These are phyloP conservation scores for Cystoisospora suis DNA, from an alignment of 169 alveolate species.

Conservation along the genomic window DNA sequence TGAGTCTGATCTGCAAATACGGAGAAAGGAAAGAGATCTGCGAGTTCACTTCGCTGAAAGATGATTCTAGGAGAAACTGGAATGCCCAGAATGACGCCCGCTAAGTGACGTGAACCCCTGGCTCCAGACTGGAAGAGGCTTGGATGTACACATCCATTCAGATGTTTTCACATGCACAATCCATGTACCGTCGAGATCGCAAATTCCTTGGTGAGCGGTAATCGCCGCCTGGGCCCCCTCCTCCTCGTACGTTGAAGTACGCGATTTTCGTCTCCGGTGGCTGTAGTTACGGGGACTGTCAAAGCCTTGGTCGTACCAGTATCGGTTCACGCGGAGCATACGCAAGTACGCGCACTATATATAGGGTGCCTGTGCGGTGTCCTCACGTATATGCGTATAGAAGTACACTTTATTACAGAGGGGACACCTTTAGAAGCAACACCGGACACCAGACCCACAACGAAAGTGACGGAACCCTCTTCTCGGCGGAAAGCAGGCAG, in stretches of 20 bases:
- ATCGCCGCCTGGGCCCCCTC: neutral
- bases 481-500: neutral
- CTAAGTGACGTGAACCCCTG: neutral
- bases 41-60: neutral
- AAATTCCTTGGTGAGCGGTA: neutral
- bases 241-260: neutral
- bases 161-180: neutral
- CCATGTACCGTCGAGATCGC: neutral
- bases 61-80: no score
- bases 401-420: neutral
- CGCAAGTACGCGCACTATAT: neutral
- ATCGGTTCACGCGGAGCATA: no score
- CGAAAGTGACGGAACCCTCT: neutral
- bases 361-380: neutral
- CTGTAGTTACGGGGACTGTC: no score
- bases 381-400: neutral
- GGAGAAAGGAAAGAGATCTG: neutral
- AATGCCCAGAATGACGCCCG: neutral
- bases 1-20: slow-evolving; percentile 18
- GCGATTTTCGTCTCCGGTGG: neutral
- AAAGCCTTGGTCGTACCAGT: no score
- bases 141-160: neutral
- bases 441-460: neutral
- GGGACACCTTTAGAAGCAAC: no score
- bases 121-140: neutral